Evolutionary conservation across 257 asterid genomes (phyloP), one percentile per base, ranked within the genome.

Genomic region (Fraxinus cuspidata): DNA sequence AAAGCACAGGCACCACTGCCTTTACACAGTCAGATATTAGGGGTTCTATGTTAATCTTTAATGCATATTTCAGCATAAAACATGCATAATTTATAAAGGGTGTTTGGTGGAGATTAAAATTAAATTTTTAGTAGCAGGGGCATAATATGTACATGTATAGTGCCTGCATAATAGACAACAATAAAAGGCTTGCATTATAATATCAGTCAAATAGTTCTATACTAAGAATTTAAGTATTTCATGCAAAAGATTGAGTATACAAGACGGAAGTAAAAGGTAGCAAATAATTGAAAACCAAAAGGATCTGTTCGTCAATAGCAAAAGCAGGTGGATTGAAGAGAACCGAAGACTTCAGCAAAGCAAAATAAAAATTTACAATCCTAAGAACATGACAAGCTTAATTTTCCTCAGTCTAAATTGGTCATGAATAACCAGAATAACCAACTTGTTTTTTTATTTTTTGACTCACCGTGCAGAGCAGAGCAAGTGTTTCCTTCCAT

Each of bases 401-500:
- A 44, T 18, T 49, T 49, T 18, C 63, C 18, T 19, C 63, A 51
- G 23, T 18, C 23, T 19, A 51, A 51, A 51, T 18, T 51, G 9
- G 63, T 2, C 23, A 18, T 49, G 60, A 18, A 15, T 51, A 51
- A 51, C n/a, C 63, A 51, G 25, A 51, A 51, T 12, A 51, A 51
- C 8, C 63, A 51, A 51, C 63, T 51, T 51, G 8, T 18, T 16
- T 18, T 4, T 51, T 0, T 16, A 0, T 51, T 19, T 51, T 51
- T 51, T 51, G 68, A 89, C 97, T 89, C 83, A 95, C 99, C 51
- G 97, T 85, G 85, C 99, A 95, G 67, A 93, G 88, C 79, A 93
- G 97, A 74, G 97, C 98, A 76, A 95, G 94, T 73, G 99, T 95
- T 89, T 95, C 99, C 89, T 91, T 95, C 99, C 99, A 95, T 51